phyloP scores from a whole-genome alignment of 306 rosid genomes.

The Vigna hirtella region DNA sequence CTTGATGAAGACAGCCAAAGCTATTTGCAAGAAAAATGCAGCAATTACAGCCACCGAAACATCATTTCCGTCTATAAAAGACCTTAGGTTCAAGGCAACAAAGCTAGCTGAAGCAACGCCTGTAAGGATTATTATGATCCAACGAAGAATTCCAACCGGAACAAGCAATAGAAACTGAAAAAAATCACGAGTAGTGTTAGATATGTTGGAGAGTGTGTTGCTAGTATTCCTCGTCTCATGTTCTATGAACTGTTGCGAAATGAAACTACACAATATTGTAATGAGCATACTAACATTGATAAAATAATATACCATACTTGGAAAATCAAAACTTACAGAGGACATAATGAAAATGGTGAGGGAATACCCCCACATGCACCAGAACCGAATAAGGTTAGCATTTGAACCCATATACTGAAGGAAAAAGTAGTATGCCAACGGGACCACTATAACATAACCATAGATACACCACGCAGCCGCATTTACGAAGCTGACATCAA shows the following conservation, averaged over 20 bases:
- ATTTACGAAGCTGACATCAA: conserved; percentile 67
- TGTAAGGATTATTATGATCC: conserved; percentile 62
- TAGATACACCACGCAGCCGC: conserved; percentile 79
- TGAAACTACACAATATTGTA: not conserved
- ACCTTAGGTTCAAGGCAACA: conserved; percentile 67
- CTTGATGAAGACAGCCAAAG: conserved; percentile 79
- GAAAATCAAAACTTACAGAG: conserved; percentile 67
- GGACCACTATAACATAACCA: conserved; percentile 85
- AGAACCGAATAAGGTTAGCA: conserved; percentile 75
- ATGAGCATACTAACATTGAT: not conserved
- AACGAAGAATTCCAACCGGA: conserved; percentile 72
- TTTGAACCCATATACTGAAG: conserved; percentile 85
- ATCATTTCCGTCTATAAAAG: conserved; percentile 54
- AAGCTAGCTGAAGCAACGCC: conserved; percentile 75
- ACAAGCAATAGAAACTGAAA: conserved; percentile 73
- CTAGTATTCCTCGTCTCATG: not conserved
- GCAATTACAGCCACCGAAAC: conserved; percentile 59
- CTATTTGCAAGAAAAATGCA: conserved; percentile 76
- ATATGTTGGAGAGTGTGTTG: not conserved
- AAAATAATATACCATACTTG: conserved; percentile 51
- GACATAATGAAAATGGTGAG: conserved; percentile 81
- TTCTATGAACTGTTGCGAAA: not conserved
- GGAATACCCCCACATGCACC: conserved; percentile 99
- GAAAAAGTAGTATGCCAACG: conserved; percentile 83
- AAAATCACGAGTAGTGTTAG: conserved; percentile 29